Evolutionary conservation across 257 asterid genomes (phyloP), one percentile per base, ranked within the genome.

Genomic region (Ocimum tenuiflorum): DNA sequence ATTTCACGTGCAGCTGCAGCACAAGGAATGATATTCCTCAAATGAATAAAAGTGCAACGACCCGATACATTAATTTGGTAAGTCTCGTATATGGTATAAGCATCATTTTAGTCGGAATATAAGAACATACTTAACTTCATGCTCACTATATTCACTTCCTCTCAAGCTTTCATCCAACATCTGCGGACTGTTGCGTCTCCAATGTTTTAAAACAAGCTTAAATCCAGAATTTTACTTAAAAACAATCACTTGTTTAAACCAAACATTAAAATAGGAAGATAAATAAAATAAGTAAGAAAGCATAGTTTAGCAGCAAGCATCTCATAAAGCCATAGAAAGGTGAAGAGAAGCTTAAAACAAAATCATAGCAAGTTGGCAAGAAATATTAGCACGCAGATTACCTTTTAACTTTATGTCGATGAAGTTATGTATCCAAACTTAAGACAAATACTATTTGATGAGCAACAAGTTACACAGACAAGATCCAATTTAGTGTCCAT

Each of bases 401-500:
- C 31, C 56, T 2, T 8, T 45, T 17, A 20, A 58, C 69, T 70
- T 65, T 71, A 65, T 65, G 53, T 6, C 39, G 31, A 15, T 49
- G 14, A 69, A 67, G 70, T 50, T 64, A 38, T 69, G 68, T 15
- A 69, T 64, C 69, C 59, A 70, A 33, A 72, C 23, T 15, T 3
- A 47, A 61, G 36, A 39, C 13, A 38, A 27, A 29, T 6, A 72
- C 13, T 38, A 68, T 76, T 64, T 57, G 53, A 58, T 67, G 67
- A 29, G 19, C 74, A 61, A 8, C 33, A 35, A 22, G 20, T n/a
- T 67, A 57, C 67, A 50, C 14, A 43, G 65, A 61, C 65, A 60
- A 63, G 74, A 59, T 55, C 67, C 80, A 46, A 53, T 52, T 47
- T 69, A 57, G 81, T 79, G 60, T 69, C 68, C 84, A 87, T 82